phyloP scores from a whole-genome alignment of 371 early-diverging fungal genomes.

The Chytridium lagenaria region DNA sequence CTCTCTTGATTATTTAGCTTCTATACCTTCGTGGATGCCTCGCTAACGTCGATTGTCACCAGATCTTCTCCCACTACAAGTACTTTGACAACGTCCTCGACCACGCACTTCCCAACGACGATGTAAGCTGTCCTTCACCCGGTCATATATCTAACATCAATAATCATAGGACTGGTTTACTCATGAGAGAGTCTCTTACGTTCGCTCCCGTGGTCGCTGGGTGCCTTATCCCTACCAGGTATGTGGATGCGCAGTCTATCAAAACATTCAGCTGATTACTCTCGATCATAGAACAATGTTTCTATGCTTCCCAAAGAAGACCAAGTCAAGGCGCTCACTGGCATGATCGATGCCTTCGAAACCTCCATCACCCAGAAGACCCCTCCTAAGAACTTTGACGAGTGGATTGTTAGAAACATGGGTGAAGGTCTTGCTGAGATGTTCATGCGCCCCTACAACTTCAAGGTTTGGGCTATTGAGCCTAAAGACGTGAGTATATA shows the following conservation, averaged over 20 bases:
- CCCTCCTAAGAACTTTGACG: slow-evolving; percentile 42
- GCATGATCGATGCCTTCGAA: slow-evolving; percentile 41
- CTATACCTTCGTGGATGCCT: not conserved
- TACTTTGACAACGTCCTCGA: slow-evolving; percentile 41
- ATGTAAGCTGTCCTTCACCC: slow-evolving; percentile 17
- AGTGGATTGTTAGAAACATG: slow-evolving; percentile 47
- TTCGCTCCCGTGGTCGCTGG: slow-evolving; percentile 39
- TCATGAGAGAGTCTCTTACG: slow-evolving; percentile 44
- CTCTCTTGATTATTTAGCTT: not conserved
- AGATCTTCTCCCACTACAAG: slow-evolving; percentile 46
- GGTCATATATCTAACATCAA: not conserved
- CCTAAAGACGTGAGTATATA: slow-evolving; percentile 32
- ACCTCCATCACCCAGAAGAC: slow-evolving; percentile 8
- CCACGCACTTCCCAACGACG: slow-evolving; percentile 35
- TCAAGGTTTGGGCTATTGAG: slow-evolving; percentile 46
- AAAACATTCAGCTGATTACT: not conserved
- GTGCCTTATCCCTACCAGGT: slow-evolving; percentile 47
- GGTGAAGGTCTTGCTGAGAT: slow-evolving; percentile 46
- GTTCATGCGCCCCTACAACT: slow-evolving; percentile 50
- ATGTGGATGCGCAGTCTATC: not conserved
- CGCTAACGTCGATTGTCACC: not conserved
- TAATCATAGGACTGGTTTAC: slow-evolving; percentile 36
- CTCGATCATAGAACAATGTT: slow-evolving; percentile 38
- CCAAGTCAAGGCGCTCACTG: slow-evolving; percentile 38
- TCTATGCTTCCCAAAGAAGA: slow-evolving; percentile 44